Percentiles rank a stretch among this genome's conserved stretches.
Evolutionary conservation across 306 rosid species (phyloP).

Genomic region (Prunus salicina): DNA sequence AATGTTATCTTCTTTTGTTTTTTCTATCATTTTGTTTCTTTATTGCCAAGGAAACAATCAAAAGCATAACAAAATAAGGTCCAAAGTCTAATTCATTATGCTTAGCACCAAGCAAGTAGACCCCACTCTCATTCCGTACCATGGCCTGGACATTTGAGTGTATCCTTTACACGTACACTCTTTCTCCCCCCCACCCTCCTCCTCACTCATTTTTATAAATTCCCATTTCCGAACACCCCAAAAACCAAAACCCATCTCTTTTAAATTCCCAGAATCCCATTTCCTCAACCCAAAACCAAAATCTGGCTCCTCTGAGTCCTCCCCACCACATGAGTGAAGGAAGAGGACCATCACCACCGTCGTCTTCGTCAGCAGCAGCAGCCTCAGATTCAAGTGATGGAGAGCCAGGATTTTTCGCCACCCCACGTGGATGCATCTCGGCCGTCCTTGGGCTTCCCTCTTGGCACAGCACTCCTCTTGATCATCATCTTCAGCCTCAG

Average conservation of each 20-base stretch:
- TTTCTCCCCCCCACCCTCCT: too few species aligned
- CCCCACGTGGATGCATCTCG: conserved; percentile 67
- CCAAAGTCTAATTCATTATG: neutral
- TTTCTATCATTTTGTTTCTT: neutral
- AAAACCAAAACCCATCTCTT: neutral
- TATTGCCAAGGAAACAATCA: conserved; percentile 6
- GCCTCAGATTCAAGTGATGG: conserved; percentile 39
- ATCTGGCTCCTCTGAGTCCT: neutral
- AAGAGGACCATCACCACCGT: neutral
- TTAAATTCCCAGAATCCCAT: neutral
- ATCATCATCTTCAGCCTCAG: conserved; percentile 84
- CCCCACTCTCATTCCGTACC: conserved; percentile 58
- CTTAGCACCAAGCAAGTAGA: conserved; percentile 9
- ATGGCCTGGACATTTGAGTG: conserved; percentile 31
- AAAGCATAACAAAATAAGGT: neutral
- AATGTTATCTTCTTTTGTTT: neutral
- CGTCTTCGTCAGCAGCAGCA: neutral
- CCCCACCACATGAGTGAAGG: conserved; percentile 46
- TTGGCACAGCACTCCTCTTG: conserved; percentile 87
- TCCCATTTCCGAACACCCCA: neutral
- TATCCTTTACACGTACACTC: conserved; percentile 38
- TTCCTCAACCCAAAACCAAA: neutral
- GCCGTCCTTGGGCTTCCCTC: conserved; percentile 89
- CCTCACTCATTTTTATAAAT: neutral
- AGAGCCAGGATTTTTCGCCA: conserved; percentile 62